phyloP scores from a whole-genome alignment of 176 grass and related monocot species.

The Aegilops speltoides region DNA sequence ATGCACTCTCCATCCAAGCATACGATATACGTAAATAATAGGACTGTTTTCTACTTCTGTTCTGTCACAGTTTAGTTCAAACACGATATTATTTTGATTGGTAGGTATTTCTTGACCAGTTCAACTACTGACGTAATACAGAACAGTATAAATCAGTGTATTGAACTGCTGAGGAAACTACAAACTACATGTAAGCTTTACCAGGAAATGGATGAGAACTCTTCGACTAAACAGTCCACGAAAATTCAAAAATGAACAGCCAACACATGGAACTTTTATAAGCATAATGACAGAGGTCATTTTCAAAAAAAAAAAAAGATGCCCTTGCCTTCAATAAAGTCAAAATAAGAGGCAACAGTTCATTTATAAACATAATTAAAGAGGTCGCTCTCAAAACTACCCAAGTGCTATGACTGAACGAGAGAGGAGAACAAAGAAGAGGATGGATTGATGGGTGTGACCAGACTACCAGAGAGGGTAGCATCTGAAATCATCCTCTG shows the following conservation, averaged over 20 bases:
- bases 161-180: background rate
- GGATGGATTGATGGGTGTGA: background rate
- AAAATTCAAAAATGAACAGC: background rate
- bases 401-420: background rate
- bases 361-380: background rate
- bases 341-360: background rate
- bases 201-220: background rate
- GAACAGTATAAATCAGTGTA: background rate
- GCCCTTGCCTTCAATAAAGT: background rate
- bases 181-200: background rate
- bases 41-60: background rate
- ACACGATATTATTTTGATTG: background rate
- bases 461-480: background rate
- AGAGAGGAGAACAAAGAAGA: background rate
- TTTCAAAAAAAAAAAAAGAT: background rate
- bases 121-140: background rate
- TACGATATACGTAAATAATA: background rate
- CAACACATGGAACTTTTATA: background rate
- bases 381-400: background rate
- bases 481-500: background rate
- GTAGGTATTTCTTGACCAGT: background rate
- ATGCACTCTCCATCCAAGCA: background rate
- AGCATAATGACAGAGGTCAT: background rate
- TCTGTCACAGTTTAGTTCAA: background rate
- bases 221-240: background rate